Evolutionary conservation across 2,329 filamentous ascomycete genomes (phyloP).

Genomic region (Ascochyta viciae-villosae): DNA sequence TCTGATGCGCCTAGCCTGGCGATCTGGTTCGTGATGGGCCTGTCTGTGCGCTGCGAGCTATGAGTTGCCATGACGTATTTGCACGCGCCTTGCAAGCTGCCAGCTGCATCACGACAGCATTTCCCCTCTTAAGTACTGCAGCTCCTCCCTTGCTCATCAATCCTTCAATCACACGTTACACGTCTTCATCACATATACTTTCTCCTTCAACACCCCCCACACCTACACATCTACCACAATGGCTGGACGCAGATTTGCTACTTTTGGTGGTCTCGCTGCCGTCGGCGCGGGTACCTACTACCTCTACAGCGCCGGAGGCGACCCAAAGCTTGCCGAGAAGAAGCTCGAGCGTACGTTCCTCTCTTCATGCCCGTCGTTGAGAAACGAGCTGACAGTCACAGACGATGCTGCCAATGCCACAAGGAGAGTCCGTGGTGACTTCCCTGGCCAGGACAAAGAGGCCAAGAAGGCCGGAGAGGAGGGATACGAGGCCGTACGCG

Average conservation of each 20-base stretch:
- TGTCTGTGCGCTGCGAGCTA: constrained; percentile 10
- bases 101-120: constrained; percentile 18
- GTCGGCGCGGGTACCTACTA: constrained; percentile 80
- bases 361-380: neutral
- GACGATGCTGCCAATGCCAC: constrained; percentile 78
- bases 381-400: constrained; percentile 50
- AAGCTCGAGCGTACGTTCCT: constrained; percentile 76
- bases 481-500: constrained; percentile 48
- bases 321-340: constrained; percentile 82
- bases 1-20: constrained; percentile 12
- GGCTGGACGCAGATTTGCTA: constrained; percentile 36
- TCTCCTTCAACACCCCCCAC: constrained; percentile 7
- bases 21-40: constrained; percentile 17
- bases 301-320: constrained; percentile 85
- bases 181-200: constrained; percentile 14
- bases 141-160: constrained; percentile 7
- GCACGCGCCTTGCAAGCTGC: constrained; percentile 4
- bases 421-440: constrained; percentile 69
- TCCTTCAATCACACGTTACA: constrained; percentile 14
- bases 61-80: constrained; percentile 12
- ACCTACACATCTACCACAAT: constrained; percentile 27
- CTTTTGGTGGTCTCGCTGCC: constrained; percentile 48
- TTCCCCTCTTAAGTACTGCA: constrained; percentile 38
- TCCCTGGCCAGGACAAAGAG: constrained; percentile 68
- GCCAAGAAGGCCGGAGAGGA: constrained; percentile 69